Evolutionary conservation across 169 alveolate species (phyloP).

Genomic region (Plasmodium blacklocki): DNA sequence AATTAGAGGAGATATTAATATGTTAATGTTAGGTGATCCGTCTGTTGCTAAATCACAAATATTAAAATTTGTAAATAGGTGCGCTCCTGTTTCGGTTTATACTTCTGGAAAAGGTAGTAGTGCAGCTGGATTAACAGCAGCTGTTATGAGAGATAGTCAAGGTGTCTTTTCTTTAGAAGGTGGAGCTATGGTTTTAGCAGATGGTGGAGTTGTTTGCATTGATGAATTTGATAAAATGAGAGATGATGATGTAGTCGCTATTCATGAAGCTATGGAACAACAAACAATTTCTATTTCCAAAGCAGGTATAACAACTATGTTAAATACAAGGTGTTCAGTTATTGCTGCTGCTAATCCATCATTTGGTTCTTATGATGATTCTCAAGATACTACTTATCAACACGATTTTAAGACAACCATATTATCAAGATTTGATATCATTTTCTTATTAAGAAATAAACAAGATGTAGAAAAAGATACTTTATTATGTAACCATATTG

Average conservation of each 20-base stretch:
- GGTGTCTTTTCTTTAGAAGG: constrained; percentile 97
- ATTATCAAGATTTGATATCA: constrained; percentile 97
- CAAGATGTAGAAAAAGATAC: constrained; percentile 95
- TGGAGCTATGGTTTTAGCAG: constrained; percentile 99
- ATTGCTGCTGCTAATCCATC: constrained; percentile 99
- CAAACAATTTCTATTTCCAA: constrained; percentile 98
- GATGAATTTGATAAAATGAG: constrained; percentile 99
- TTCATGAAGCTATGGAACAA: constrained; percentile 99
- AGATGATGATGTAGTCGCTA: constrained; percentile 99
- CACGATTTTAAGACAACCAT: constrained; percentile 99
- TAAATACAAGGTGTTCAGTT: constrained; percentile 97
- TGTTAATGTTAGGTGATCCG: constrained; percentile 98
- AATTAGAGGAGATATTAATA: constrained; percentile 97
- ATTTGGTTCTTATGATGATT: constrained; percentile 97
- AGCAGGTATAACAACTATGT: constrained; percentile 99
- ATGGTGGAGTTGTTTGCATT: constrained; percentile 99
- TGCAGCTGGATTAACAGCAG: constrained; percentile 99
- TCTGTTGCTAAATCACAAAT: constrained; percentile 99
- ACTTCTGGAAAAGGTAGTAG: constrained; percentile 99
- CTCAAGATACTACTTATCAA: constrained; percentile 96
- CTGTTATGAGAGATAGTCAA: constrained; percentile 93
- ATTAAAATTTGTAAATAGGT: constrained; percentile 96
- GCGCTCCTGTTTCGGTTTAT: constrained; percentile 98
- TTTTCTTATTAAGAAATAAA: constrained; percentile 97
- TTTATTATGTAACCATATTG: constrained; percentile 83